Conservation (phyloP, 495 filamentous ascomycete genomes). For the Aspergillus bridgeri region DNA sequence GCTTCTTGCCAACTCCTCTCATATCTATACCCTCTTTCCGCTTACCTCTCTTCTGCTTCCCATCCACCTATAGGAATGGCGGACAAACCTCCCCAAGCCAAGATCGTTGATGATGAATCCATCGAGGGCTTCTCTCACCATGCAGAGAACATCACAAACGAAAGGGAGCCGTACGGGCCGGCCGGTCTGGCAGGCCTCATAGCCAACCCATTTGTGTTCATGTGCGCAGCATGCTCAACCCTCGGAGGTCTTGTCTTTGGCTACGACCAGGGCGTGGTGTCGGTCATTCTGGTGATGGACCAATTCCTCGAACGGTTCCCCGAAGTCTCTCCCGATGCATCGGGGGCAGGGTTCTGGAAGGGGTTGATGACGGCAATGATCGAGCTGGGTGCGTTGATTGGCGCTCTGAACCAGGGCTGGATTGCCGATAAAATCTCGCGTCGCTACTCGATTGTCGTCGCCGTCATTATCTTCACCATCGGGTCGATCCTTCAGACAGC, state of each 20-base stretch:
- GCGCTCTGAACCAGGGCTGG: slow-evolving; percentile 56
- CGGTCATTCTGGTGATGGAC: slow-evolving; percentile 55
- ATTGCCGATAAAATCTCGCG: slow-evolving; percentile 57
- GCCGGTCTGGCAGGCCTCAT: slow-evolving; percentile 47
- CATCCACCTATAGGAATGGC: not conserved
- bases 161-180: slow-evolving; percentile 45
- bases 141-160: slow-evolving; percentile 36
- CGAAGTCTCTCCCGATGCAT: slow-evolving; percentile 35
- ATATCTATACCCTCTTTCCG: not conserved
- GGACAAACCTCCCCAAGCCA: not conserved
- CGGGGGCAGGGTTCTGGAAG: slow-evolving; percentile 58
- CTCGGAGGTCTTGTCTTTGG: slow-evolving; percentile 57
- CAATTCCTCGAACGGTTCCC: slow-evolving; percentile 53
- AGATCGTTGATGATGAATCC: slow-evolving; percentile 3
- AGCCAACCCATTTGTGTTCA: slow-evolving; percentile 46
- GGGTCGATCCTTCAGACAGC: slow-evolving; percentile 56
- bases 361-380: slow-evolving; percentile 60
- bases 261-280: slow-evolving; percentile 57
- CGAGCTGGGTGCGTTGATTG: slow-evolving; percentile 53
- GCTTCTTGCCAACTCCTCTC: not conserved
- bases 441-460: slow-evolving; percentile 55
- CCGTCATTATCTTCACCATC: slow-evolving; percentile 52
- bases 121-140: slow-evolving; percentile 39
- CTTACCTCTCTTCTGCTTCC: not conserved
- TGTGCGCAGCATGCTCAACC: slow-evolving; percentile 53